Percentiles rank a stretch among this genome's conserved stretches.
phyloP scores from a whole-genome alignment of 2,329 filamentous ascomycete genomes.

The Colletotrichum zoysiae region DNA sequence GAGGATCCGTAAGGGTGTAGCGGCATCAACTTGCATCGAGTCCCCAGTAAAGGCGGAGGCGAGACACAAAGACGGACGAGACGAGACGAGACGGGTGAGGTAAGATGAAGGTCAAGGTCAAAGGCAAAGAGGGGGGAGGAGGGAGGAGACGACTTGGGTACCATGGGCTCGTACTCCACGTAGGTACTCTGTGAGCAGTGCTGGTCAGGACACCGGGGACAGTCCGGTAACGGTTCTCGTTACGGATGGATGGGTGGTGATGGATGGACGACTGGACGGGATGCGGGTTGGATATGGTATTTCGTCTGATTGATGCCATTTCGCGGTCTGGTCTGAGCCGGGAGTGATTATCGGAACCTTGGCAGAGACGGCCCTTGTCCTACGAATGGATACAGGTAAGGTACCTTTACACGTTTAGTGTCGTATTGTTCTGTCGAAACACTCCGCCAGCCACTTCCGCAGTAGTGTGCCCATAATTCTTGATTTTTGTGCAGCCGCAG shows the following conservation, averaged over 20 bases:
- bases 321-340: conserved; percentile 20
- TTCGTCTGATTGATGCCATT: conserved; percentile 41
- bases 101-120: conserved; percentile 34
- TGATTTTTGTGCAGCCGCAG: conserved; percentile 15
- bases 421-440: conserved; percentile 10
- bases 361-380: conserved; percentile 29
- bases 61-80: conserved; percentile 26
- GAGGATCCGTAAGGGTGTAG: conserved; percentile 38
- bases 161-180: conserved; percentile 1
- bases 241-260: conserved; percentile 6
- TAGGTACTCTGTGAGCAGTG: conserved; percentile 2
- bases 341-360: conserved; percentile 26
- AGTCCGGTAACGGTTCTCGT: conserved; percentile 10
- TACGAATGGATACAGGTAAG: not conserved
- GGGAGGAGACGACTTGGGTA: conserved; percentile 11
- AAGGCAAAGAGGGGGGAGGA: conserved; percentile 18
- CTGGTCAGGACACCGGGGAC: not conserved
- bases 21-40: conserved; percentile 35
- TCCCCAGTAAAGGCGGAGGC: conserved; percentile 38
- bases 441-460: conserved; percentile 8
- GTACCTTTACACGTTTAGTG: not conserved
- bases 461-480: conserved; percentile 1
- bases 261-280: conserved; percentile 26
- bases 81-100: conserved; percentile 21
- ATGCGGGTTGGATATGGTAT: conserved; percentile 29